A percentile compares a stretch with the other conserved stretches of the same genome.
Evolutionary conservation across 2,329 filamentous ascomycete species (phyloP).

Genomic region (Beauveria brongniartii): DNA sequence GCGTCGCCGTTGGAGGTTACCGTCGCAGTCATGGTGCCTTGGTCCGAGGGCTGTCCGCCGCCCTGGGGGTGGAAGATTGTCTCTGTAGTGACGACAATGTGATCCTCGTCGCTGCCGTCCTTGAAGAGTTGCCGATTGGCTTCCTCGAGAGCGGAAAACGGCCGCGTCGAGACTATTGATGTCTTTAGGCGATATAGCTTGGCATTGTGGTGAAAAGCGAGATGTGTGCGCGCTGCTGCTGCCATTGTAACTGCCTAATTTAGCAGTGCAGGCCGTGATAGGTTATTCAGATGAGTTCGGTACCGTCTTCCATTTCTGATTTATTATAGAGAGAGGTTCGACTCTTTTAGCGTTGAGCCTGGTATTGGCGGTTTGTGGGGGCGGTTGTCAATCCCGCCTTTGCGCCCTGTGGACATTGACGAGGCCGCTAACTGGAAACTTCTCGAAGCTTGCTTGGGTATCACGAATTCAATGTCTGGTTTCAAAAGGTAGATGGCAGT

Average conservation of each 20-base stretch:
- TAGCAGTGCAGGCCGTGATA: not conserved
- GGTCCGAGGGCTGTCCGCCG: conserved; percentile 64
- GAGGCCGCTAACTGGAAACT: not conserved
- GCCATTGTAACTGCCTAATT: conserved; percentile 6
- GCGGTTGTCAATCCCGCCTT: conserved; percentile 9
- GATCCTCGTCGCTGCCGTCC: conserved; percentile 38
- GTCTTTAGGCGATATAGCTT: conserved; percentile 36
- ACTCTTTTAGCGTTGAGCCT: not conserved
- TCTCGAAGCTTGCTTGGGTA: not conserved
- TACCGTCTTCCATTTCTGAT: not conserved
- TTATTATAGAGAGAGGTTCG: not conserved
- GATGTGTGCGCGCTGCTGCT: conserved; percentile 27
- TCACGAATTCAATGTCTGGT: not conserved
- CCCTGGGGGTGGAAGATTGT: conserved; percentile 74
- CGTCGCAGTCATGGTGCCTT: conserved; percentile 42
- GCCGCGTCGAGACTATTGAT: conserved; percentile 36
- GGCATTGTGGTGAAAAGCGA: conserved; percentile 37
- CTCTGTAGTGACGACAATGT: conserved; percentile 50
- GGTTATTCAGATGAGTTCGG: not conserved
- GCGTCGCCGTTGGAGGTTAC: conserved; percentile 13
- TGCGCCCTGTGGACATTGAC: not conserved
- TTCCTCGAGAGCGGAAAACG: conserved; percentile 42
- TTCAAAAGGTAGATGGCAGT: not conserved
- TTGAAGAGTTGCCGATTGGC: conserved; percentile 52
- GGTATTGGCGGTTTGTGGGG: not conserved